Evolutionary conservation across 306 rosid genomes (phyloP).

Genomic region (Senna siamea): DNA sequence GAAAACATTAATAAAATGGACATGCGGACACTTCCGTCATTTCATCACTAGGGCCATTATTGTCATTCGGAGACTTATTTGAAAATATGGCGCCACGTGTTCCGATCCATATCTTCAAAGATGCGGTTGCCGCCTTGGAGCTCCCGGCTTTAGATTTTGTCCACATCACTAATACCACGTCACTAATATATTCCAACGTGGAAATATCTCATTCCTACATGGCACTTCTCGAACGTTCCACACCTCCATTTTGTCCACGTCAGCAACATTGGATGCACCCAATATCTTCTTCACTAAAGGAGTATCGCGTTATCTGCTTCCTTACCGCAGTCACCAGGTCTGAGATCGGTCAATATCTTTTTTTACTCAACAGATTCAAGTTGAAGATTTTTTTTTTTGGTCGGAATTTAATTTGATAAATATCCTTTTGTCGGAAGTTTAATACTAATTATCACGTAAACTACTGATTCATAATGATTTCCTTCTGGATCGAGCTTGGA

Average conservation of each 20-base stretch:
- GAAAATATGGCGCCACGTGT: conserved; percentile 47
- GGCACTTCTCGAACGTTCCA: conserved; percentile 46
- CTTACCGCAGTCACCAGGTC: conserved; percentile 10
- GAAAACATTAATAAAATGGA: conserved; percentile 4
- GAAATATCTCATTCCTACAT: conserved; percentile 67
- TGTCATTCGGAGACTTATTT: neutral
- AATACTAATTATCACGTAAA: neutral
- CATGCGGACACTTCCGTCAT: conserved; percentile 8
- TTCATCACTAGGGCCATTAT: neutral
- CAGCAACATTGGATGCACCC: conserved; percentile 31
- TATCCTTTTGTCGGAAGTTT: neutral
- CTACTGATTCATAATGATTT: conserved; percentile 26
- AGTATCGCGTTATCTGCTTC: conserved; percentile 44
- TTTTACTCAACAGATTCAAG: neutral
- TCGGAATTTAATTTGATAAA: conserved; percentile 12
- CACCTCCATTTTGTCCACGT: conserved; percentile 65
- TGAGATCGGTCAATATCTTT: conserved; percentile 44
- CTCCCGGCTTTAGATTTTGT: conserved; percentile 64
- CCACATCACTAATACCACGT: conserved; percentile 46
- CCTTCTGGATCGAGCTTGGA: conserved; percentile 52
- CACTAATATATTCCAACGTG: conserved; percentile 41
- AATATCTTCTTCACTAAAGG: conserved; percentile 40
- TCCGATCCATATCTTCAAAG: conserved; percentile 40
- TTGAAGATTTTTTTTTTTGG: neutral
- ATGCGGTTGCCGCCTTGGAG: conserved; percentile 27